Evolutionary conservation across 495 filamentous ascomycete genomes (phyloP), one percentile per base, ranked within the genome.

Genomic region (Xylaria intraflava): DNA sequence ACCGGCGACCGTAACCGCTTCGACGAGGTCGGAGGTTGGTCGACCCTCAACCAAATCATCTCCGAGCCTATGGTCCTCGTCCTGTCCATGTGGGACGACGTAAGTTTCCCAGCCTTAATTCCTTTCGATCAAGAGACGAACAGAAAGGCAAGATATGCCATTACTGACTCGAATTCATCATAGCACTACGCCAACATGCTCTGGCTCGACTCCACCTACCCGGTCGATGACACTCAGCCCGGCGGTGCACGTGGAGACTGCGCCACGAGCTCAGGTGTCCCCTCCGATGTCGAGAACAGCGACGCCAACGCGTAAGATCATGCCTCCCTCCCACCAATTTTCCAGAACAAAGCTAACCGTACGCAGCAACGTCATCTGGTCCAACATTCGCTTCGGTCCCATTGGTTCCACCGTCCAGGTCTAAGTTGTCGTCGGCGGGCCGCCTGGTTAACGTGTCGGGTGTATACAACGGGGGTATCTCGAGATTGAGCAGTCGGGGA

Each of bases 201-300:
- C 59, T 92, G 88, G 88, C 83, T 93, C 62, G 88, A 91, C 75
- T 83, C 82, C 65, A 78, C 72, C 69, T 89, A 83, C 75, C 88
- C 88, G 3, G 69, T 75, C 36, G 75, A 76, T 61, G 69, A 73
- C 44, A 53, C 75, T 10, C 62, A 61, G 10, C 84, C 85, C 30
- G 88, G 88, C 68, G 77, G 80, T 48, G 76, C 76, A 59, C 86
- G 88, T 67, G 88, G 88, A 46, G 77, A 78, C 53, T 93, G 88
- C 70, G 46, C 78, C 38, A 76, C 72, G 47, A 70, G 69, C 67
- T 83, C 80, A 27, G 86, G 86, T 51, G 73, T 72, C 19, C 85
- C 86, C 22, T 56, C 62, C 17, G 77, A 79, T 22, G 73, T 90
- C 46, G 82, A 87, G 74, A 33, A 71, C 56, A 65, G 72, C 33